Evolutionary conservation across 2,329 filamentous ascomycete species (phyloP).

Genomic region (Talaromyces sp.): DNA sequence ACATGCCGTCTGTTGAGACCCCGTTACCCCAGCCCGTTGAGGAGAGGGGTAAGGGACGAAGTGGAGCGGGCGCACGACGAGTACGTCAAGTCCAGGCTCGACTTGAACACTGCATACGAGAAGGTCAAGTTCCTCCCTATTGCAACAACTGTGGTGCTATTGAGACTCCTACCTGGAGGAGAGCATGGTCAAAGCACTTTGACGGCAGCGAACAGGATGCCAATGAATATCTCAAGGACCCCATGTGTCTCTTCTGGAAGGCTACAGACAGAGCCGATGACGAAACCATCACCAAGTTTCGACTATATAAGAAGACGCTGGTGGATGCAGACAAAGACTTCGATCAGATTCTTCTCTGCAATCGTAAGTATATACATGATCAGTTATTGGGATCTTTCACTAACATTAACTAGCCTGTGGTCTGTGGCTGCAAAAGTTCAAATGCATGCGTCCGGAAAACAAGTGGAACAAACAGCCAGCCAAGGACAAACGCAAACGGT

Average conservation of each 20-base stretch:
- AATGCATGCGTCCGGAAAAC: slow-evolving; percentile 75
- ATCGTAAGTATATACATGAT: slow-evolving; percentile 59
- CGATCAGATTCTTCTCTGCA: slow-evolving; percentile 77
- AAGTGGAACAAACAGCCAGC: slow-evolving; percentile 71
- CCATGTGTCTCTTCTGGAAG: slow-evolving; percentile 72
- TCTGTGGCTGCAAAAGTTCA: slow-evolving; percentile 89
- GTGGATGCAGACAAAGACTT: slow-evolving; percentile 68
- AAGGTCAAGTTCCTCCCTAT: slow-evolving; percentile 80
- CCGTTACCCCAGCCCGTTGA: slow-evolving; percentile 32
- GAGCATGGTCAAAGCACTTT: slow-evolving; percentile 78
- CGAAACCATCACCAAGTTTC: slow-evolving; percentile 65
- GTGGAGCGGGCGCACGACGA: slow-evolving; percentile 60
- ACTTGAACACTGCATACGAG: slow-evolving; percentile 61
- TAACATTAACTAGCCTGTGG: slow-evolving; percentile 65
- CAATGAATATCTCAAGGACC: slow-evolving; percentile 70
- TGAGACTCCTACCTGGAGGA: slow-evolving; percentile 94
- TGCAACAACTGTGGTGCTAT: slow-evolving; percentile 94
- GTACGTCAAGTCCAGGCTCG: slow-evolving; percentile 62
- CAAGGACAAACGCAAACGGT: slow-evolving; percentile 43
- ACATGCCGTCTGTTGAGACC: slow-evolving; percentile 44
- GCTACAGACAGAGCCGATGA: slow-evolving; percentile 62
- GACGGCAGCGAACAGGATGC: slow-evolving; percentile 68
- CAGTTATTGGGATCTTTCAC: neutral
- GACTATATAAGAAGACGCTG: slow-evolving; percentile 72
- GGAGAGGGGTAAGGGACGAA: slow-evolving; percentile 41